Evolutionary conservation across 306 rosid genomes (phyloP).

Genomic region (Crotalaria pallida): DNA sequence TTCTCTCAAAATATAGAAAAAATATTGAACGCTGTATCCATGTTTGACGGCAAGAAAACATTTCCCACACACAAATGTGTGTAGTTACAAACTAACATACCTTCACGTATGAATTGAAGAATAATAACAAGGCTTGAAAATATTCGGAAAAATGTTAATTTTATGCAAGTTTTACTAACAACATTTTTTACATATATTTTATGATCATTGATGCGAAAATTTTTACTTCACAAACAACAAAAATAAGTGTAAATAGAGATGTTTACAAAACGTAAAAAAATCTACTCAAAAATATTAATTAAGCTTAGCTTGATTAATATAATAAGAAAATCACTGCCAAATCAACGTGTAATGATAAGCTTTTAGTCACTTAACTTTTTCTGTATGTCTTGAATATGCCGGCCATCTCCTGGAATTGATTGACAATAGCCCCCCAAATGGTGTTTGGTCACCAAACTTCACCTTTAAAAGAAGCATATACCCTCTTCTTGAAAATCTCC

Average conservation of each 20-base stretch:
- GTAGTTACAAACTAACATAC: background rate
- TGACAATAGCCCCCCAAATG: constrained; percentile 3
- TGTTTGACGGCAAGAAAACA: too few relatives aligned
- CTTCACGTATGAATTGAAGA: background rate
- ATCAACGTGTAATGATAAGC: constrained; percentile 41
- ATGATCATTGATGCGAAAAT: too few relatives aligned
- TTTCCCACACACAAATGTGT: too few relatives aligned
- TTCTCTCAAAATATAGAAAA: too few relatives aligned
- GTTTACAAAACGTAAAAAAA: too few relatives aligned
- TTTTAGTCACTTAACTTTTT: constrained; percentile 41
- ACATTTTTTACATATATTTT: too few relatives aligned
- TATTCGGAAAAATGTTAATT: too few relatives aligned
- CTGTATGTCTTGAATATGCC: constrained; percentile 56
- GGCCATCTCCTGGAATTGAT: constrained; percentile 54
- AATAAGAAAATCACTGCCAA: constrained; percentile 48
- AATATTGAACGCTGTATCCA: too few relatives aligned
- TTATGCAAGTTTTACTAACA: too few relatives aligned
- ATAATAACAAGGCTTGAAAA: background rate
- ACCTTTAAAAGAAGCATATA: constrained; percentile 40
- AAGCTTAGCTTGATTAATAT: background rate
- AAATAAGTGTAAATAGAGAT: too few relatives aligned
- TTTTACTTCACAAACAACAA: too few relatives aligned
- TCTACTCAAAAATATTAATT: too few relatives aligned
- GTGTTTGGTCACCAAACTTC: constrained; percentile 19
- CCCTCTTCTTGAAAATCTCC: constrained; percentile 32